Evolutionary conservation across 2,329 filamentous ascomycete genomes (phyloP), one percentile per base, ranked within the genome.

Genomic region (Chrysoporthe cubensis): DNA sequence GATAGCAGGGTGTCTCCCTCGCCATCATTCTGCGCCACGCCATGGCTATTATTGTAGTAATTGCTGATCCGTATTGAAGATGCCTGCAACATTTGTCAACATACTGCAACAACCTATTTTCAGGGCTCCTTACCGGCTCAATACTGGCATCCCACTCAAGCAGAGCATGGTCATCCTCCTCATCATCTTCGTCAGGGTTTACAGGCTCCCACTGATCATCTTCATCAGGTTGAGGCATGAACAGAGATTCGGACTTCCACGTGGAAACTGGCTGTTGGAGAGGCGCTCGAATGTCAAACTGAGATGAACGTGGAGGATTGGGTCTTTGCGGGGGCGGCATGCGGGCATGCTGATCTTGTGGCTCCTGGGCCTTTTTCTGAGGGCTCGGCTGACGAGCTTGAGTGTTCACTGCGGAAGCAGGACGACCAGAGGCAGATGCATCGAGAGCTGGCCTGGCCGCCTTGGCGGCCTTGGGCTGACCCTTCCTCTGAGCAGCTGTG

Each of bases 81-180:
- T 26, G 79, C 81, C 84, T 86, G 69, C 16, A 16, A 40, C 16
- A n/a, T n/a, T 2, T n/a, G 34, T 70, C 44, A 68, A 21, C 54
- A 63, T 54, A 2, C 37, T 40, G 9, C 9, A 42, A 16, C 14
- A 14, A 18, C 26, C 21, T 34, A 18, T 14, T 16, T n/a, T 34
- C n/a, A 26, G 7, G 16, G n/a, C 4, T 5, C 78, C 84, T 82
- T 78, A 90, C 89, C 71, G 84, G 83, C 60, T 90, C 85, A 48
- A 85, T 87, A 74, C 86, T 91, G 63, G 89, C 85, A 77, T 94
- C 90, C 92, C 92, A 95, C 48, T 89, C 90, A 57, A 94, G 80
- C 72, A 89, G 88, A 62, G 89, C 88, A 65, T 88, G 87, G 42
- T 90, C 89, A 7, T 87, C 87, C 14, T 89, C 85, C 42, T 90